Evolutionary conservation across 2,329 filamentous ascomycete species (phyloP).

Genomic region (Penicillium olsonii): DNA sequence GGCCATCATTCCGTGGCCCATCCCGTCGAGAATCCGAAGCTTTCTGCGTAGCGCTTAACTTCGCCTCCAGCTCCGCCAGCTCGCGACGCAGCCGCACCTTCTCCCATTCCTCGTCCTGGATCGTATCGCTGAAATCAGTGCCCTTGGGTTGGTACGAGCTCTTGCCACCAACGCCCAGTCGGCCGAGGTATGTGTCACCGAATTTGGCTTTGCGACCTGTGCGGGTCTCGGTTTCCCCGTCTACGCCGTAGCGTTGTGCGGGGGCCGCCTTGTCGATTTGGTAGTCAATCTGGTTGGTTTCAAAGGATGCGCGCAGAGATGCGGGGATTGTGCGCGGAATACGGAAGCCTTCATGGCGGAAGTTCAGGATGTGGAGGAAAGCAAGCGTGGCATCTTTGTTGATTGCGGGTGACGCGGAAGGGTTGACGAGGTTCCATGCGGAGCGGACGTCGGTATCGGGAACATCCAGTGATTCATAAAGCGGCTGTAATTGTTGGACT

Average conservation of each 20-base stretch:
- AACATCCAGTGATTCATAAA: conserved; percentile 72
- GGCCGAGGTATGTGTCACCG: conserved; percentile 91
- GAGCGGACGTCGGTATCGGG: conserved; percentile 79
- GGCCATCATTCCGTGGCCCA: conserved; percentile 61
- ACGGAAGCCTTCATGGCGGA: conserved; percentile 90
- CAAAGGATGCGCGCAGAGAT: conserved; percentile 86
- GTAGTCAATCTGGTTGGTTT: conserved; percentile 96
- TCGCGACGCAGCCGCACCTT: conserved; percentile 94
- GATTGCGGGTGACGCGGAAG: conserved; percentile 76
- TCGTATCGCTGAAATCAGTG: conserved; percentile 84
- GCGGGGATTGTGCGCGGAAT: conserved; percentile 90
- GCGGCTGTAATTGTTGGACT: conserved; percentile 76
- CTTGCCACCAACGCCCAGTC: conserved; percentile 75
- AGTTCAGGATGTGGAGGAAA: conserved; percentile 95
- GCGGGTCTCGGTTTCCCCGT: conserved; percentile 74
- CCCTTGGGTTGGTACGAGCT: conserved; percentile 78
- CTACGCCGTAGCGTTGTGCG: conserved; percentile 74
- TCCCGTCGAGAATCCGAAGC: conserved; percentile 64
- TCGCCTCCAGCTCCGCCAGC: conserved; percentile 82
- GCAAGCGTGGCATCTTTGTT: conserved; percentile 93
- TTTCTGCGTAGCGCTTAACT: conserved; percentile 79
- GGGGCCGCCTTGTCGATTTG: conserved; percentile 76
- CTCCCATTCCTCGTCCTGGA: conserved; percentile 92
- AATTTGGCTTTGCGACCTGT: conserved; percentile 96
- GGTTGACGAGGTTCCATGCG: conserved; percentile 97